Conservation (phyloP, 306 rosid genomes). For the Fragaria vesca region DNA sequence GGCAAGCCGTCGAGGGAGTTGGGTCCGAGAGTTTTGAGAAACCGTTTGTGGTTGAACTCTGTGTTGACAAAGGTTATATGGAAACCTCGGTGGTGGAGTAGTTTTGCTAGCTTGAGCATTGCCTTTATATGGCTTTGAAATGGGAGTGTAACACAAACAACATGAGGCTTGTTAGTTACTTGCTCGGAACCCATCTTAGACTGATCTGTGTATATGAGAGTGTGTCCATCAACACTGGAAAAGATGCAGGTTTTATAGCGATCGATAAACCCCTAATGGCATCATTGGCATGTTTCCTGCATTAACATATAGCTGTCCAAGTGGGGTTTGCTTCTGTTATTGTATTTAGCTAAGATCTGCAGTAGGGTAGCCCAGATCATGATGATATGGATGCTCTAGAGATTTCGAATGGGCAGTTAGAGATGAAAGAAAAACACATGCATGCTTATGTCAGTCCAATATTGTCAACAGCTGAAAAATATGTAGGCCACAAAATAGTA, state of each 20-base stretch:
- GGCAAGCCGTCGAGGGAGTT: conserved; percentile 5
- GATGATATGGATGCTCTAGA: neutral
- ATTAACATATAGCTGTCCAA: neutral
- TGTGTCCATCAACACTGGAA: neutral
- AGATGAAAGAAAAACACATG: neutral
- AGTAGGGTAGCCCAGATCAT: neutral
- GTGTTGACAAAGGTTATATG: conserved; percentile 17
- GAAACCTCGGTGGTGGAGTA: conserved; percentile 16
- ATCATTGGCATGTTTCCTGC: neutral
- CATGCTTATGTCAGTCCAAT: neutral
- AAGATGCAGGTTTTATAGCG: neutral
- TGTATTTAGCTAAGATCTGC: neutral
- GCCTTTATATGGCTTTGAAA: conserved; percentile 16
- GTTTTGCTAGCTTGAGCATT: conserved; percentile 6
- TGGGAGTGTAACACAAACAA: neutral
- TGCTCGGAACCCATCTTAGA: neutral
- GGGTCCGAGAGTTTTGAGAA: conserved; percentile 6
- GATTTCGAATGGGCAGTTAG: neutral
- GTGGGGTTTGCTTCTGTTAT: neutral
- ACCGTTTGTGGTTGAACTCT: conserved; percentile 18
- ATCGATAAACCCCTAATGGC: neutral
- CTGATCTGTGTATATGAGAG: neutral
- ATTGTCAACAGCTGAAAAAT: too few species aligned
- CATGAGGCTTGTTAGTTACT: conserved; percentile 5
- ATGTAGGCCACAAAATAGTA: too few species aligned